Conservation (phyloP, 768 basidiomycete genomes). For the Amanita muscaria region DNA sequence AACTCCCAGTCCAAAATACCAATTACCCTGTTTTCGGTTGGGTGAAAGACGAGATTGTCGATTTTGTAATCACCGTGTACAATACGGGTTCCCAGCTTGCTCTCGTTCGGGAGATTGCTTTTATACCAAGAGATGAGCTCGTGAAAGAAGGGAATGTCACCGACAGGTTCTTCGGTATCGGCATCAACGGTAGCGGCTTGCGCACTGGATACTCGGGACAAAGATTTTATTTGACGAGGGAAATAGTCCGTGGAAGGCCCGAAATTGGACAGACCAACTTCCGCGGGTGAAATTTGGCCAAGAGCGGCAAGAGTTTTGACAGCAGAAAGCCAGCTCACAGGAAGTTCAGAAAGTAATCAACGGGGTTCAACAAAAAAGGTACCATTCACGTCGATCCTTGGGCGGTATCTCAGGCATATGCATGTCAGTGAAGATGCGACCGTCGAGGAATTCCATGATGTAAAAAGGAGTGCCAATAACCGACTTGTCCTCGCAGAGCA, state of each 20-base stretch:
- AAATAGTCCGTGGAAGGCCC: conserved; percentile 78
- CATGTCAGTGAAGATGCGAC: conserved; percentile 86
- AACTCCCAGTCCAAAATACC: conserved; percentile 98
- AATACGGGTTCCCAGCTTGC: conserved; percentile 66
- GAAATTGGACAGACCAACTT: conserved; percentile 61
- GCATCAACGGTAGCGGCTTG: conserved; percentile 66
- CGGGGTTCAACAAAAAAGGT: conserved; percentile 13
- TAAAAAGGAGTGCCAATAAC: conserved; percentile 91
- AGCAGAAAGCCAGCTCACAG: conserved; percentile 67
- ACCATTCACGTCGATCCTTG: conserved; percentile 66
- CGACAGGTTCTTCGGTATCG: conserved; percentile 49
- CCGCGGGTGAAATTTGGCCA: conserved; percentile 51
- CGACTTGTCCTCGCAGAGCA: conserved; percentile 67
- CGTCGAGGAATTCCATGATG: conserved; percentile 93
- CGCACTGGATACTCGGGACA: conserved; percentile 70
- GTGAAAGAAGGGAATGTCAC: conserved; percentile 67
- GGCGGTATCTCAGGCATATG: conserved; percentile 62
- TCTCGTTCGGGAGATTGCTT: conserved; percentile 67
- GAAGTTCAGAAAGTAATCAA: not conserved
- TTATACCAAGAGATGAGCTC: conserved; percentile 74
- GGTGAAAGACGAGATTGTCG: conserved; percentile 96
- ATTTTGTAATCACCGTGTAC: conserved; percentile 98
- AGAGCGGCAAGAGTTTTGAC: conserved; percentile 63
- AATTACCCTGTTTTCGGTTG: conserved; percentile 84
- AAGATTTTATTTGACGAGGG: conserved; percentile 86